Conservation (phyloP, 176 grass and related monocot genomes). For the Miscanthus lutarioriparius region DNA sequence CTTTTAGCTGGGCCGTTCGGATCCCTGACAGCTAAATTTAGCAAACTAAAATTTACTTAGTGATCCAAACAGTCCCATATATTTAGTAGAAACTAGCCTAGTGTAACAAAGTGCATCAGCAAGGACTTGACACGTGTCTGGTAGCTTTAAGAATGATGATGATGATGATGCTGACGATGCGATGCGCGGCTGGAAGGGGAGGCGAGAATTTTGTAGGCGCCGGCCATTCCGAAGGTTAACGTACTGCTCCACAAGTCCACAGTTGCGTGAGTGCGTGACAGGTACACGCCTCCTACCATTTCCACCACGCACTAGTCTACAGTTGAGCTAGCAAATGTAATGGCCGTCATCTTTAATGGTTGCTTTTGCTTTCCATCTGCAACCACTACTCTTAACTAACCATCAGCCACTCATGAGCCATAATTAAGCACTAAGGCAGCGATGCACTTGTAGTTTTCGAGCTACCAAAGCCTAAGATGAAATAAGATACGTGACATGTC, state of each 20-base stretch:
- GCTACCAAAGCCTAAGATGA: too few species aligned
- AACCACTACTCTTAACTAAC: constrained; percentile 7
- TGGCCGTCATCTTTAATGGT: not conserved
- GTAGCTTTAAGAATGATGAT: not conserved
- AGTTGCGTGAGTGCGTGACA: not conserved
- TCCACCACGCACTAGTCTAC: not conserved
- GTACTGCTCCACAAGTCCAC: too few species aligned
- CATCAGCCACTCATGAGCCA: not conserved
- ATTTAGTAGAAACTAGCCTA: too few species aligned
- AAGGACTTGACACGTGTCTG: not conserved
- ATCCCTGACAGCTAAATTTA: too few species aligned
- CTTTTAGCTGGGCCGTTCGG: too few species aligned
- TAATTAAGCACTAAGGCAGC: not conserved
- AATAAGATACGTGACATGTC: not conserved
- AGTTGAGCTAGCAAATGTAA: not conserved
- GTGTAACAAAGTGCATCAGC: not conserved
- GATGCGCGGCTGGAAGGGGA: not conserved
- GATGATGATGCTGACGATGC: not conserved
- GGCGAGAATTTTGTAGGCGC: not conserved
- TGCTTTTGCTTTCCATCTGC: not conserved
- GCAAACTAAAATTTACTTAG: too few species aligned
- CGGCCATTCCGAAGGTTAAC: not conserved
- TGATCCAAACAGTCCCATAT: too few species aligned
- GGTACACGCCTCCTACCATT: constrained; percentile 14
- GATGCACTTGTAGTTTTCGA: not conserved